Evolutionary conservation across 768 basidiomycete genomes (phyloP).

Genomic region (Russula griseocarnosa): DNA sequence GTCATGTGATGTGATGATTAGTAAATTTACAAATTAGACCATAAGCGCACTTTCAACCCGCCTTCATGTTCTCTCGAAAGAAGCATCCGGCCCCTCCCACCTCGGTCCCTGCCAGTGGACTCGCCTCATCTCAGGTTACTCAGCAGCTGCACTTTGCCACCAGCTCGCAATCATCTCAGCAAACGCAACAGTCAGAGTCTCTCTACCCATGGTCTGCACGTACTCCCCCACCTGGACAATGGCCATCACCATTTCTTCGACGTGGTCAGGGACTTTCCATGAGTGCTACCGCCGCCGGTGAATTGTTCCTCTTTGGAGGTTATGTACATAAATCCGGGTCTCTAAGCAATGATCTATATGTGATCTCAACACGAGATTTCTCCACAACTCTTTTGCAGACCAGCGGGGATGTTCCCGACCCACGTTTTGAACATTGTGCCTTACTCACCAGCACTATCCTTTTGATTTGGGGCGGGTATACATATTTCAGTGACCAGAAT

Average conservation of each 20-base stretch:
- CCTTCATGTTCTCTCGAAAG: too few species aligned
- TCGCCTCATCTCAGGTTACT: too few species aligned
- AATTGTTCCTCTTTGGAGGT: conserved; percentile 95
- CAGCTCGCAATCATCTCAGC: too few species aligned
- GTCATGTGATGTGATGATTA: too few species aligned
- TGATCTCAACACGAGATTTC: conserved; percentile 74
- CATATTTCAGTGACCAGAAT: conserved; percentile 65
- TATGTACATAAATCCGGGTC: conserved; percentile 70
- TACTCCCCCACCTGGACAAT: background rate
- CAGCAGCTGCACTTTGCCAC: too few species aligned
- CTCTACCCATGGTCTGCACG: too few species aligned
- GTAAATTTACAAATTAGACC: too few species aligned
- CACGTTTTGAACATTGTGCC: conserved; percentile 87
- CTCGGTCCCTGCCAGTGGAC: too few species aligned
- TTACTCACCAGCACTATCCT: conserved; percentile 93
- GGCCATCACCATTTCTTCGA: conserved; percentile 89
- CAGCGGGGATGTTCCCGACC: conserved; percentile 78
- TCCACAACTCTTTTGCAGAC: conserved; percentile 82
- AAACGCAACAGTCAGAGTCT: too few species aligned
- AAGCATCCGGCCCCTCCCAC: conserved; percentile 40
- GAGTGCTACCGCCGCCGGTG: conserved; percentile 67
- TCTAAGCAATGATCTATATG: conserved; percentile 87
- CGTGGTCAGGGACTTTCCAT: conserved; percentile 91
- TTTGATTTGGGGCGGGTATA: conserved; percentile 92
- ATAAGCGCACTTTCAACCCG: too few species aligned